Percentiles rank a stretch among this genome's conserved stretches.
These are phyloP conservation scores for Citrullus colocynthis DNA, from an alignment of 306 rosid genomes.

Conservation along the genomic window DNA sequence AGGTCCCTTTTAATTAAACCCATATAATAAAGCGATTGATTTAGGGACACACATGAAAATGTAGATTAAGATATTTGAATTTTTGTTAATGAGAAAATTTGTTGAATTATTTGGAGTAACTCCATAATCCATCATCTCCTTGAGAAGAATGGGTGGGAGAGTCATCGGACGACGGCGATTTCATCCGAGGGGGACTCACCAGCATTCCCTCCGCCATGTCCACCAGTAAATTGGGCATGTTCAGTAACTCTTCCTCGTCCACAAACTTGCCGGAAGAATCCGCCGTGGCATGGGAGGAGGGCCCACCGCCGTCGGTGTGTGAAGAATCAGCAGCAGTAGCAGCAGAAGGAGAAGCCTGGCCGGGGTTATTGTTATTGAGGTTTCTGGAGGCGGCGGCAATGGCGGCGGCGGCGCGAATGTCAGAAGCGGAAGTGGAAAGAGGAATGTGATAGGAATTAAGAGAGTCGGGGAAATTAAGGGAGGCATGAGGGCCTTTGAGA, in stretches of 20 bases:
- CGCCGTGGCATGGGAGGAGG: neutral
- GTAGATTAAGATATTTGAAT: neutral
- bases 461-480: conserved; percentile 57
- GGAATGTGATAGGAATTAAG: conserved; percentile 45
- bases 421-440: conserved; percentile 45
- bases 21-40: neutral
- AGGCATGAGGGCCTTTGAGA: conserved; percentile 53
- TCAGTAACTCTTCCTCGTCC: conserved; percentile 30
- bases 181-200: conserved; percentile 34
- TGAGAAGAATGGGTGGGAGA: conserved; percentile 23
- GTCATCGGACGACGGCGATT: conserved; percentile 19
- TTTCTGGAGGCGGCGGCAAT: conserved; percentile 40
- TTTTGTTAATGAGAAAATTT: too few species aligned
- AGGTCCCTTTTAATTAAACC: neutral
- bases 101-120: conserved; percentile 1
- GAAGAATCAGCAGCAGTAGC: neutral
- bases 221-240: conserved; percentile 40
- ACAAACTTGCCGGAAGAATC: conserved; percentile 14
- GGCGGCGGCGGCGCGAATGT: conserved; percentile 70
- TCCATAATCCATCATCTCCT: conserved; percentile 31
- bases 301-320: neutral
- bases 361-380: neutral
- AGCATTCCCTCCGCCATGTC: conserved; percentile 52
- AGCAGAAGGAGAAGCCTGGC: neutral
- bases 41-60: neutral